phyloP scores from a whole-genome alignment of 495 filamentous ascomycete species.

The Neurospora tetrasperma region DNA sequence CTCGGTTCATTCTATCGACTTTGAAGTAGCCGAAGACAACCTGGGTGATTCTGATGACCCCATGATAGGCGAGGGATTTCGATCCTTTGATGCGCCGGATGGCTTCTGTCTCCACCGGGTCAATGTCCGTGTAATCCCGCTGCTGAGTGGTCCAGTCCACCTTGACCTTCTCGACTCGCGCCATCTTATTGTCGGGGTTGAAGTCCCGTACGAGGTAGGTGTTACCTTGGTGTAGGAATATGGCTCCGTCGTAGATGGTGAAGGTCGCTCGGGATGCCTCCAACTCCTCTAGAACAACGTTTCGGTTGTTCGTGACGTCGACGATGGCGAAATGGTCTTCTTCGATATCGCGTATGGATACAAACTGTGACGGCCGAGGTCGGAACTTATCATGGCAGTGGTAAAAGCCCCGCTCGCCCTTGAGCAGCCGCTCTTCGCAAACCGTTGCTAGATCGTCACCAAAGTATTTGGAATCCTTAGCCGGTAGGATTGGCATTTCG shows the following conservation, averaged over 20 bases:
- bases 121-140: slow-evolving; percentile 90
- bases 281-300: slow-evolving; percentile 86
- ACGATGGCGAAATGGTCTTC: slow-evolving; percentile 90
- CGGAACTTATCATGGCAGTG: slow-evolving; percentile 85
- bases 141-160: slow-evolving; percentile 95
- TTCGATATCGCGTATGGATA: slow-evolving; percentile 86
- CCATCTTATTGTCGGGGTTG: slow-evolving; percentile 64
- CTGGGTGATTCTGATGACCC: slow-evolving; percentile 69
- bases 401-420: slow-evolving; percentile 69
- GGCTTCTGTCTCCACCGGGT: slow-evolving; percentile 76
- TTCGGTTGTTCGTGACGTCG: slow-evolving; percentile 72
- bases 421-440: slow-evolving; percentile 63
- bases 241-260: slow-evolving; percentile 92
- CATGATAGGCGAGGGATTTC: slow-evolving; percentile 61
- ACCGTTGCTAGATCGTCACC: slow-evolving; percentile 61
- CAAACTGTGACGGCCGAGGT: slow-evolving; percentile 69
- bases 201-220: slow-evolving; percentile 90
- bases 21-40: slow-evolving; percentile 96
- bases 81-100: slow-evolving; percentile 52
- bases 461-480: slow-evolving; percentile 72
- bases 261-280: slow-evolving; percentile 92
- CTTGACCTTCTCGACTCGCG: slow-evolving; percentile 60
- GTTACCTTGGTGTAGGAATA: slow-evolving; percentile 91
- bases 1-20: slow-evolving; percentile 61
- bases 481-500: slow-evolving; percentile 80